Conservation (phyloP, 163 green algal species). For the Volvox carteri region DNA sequence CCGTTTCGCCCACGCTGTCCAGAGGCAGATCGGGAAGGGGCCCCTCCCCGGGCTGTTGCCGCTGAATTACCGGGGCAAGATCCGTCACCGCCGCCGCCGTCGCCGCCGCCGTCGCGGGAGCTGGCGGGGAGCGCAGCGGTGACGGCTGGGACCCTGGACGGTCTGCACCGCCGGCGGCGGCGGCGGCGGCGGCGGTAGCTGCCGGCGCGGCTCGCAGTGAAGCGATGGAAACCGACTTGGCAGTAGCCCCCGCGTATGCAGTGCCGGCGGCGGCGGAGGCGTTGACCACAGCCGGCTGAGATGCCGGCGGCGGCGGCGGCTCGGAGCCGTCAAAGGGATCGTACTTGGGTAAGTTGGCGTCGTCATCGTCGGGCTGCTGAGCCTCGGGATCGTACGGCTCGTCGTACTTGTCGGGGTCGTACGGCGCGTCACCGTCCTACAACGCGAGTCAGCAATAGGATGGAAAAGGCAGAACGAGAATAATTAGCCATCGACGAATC, state of each 20-base stretch:
- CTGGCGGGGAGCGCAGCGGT: slow-evolving; percentile 14
- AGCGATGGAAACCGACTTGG: slow-evolving; percentile 2
- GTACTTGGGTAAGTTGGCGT: slow-evolving; percentile 50
- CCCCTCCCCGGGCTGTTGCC: slow-evolving; percentile 23
- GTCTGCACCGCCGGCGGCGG: background rate
- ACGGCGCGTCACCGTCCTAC: slow-evolving; percentile 53
- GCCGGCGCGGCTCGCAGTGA: slow-evolving; percentile 20
- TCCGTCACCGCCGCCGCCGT: slow-evolving; percentile 4
- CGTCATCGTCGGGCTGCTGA: background rate
- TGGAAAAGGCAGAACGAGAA: background rate
- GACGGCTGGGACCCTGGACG: slow-evolving; percentile 26
- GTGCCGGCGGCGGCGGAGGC: no score
- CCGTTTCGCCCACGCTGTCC: slow-evolving; percentile 32
- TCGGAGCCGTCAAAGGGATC: background rate
- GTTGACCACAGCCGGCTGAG: no score
- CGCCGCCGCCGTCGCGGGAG: background rate
- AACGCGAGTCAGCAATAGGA: background rate
- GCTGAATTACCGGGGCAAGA: slow-evolving; percentile 26
- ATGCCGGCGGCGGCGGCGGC: no score
- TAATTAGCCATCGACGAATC: background rate
- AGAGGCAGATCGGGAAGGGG: background rate
- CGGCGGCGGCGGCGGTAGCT: background rate
- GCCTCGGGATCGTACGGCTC: slow-evolving; percentile 58
- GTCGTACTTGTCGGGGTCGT: slow-evolving; percentile 60
- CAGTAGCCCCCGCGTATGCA: no score